phyloP scores from a whole-genome alignment of 768 basidiomycete genomes.

The Ephemerocybe angulata region DNA sequence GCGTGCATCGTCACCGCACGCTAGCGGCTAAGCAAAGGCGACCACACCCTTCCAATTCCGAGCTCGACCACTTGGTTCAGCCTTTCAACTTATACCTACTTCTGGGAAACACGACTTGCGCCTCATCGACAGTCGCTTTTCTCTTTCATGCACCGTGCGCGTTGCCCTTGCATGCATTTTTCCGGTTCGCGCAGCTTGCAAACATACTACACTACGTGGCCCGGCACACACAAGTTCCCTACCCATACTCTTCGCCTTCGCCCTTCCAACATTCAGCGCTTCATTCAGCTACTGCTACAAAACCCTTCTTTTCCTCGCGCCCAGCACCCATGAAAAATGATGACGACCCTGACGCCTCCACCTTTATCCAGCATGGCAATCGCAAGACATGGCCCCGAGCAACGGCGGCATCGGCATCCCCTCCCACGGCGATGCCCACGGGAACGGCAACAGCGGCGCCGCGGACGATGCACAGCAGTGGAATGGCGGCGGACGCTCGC shows the following conservation, averaged over 20 bases:
- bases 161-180: not conserved
- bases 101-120: not conserved
- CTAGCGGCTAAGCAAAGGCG: no score
- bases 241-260: not conserved
- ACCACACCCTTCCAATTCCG: constrained; percentile 21
- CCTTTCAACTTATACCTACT: constrained; percentile 25
- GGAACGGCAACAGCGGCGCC: constrained; percentile 1
- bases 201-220: constrained; percentile 8
- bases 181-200: no score
- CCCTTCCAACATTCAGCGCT: not conserved
- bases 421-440: constrained; percentile 14
- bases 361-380: constrained; percentile 70
- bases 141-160: not conserved
- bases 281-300: no score
- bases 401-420: constrained; percentile 69
- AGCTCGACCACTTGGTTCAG: constrained; percentile 25
- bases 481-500: constrained; percentile 43
- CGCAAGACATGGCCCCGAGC: constrained; percentile 74
- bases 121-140: not conserved
- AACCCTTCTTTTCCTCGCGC: not conserved
- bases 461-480: constrained; percentile 40
- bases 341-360: constrained; percentile 33
- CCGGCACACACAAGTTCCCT: constrained; percentile 15
- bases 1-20: constrained; percentile 23
- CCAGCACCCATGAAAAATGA: constrained; percentile 14